Conservation (phyloP, 345 rosid genomes). For the Murraya koenigii region DNA sequence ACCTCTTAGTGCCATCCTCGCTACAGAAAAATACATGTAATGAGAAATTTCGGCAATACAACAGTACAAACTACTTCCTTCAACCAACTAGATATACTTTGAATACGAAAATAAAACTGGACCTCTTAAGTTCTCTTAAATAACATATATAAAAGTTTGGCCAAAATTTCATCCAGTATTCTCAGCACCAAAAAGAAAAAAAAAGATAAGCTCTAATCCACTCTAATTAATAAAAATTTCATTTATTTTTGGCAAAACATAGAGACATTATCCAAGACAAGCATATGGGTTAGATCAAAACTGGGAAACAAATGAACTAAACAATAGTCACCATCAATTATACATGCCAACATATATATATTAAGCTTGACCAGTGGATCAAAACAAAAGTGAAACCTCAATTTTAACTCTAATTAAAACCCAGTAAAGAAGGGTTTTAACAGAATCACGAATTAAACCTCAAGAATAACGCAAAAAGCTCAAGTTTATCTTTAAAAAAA, state of each 20-base stretch:
- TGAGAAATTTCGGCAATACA: neutral
- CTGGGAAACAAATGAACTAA: neutral
- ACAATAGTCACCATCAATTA: neutral
- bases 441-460: too few species aligned
- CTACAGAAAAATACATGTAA: neutral
- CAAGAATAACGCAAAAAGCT: neutral
- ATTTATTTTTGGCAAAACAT: neutral
- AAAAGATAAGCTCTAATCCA: too few species aligned
- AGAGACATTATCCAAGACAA: neutral
- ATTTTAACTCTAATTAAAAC: neutral
- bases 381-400: neutral
- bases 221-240: neutral
- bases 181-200: neutral
- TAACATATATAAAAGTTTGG: neutral
- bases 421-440: neutral
- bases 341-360: too few species aligned
- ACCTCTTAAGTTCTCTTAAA: neutral
- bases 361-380: neutral
- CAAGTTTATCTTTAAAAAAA: too few species aligned
- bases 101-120: neutral
- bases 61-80: neutral
- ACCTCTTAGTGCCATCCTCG: constrained; percentile 75
- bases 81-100: neutral
- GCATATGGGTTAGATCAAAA: neutral
- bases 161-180: neutral